Evolutionary conservation across 2,329 filamentous ascomycete species (phyloP).

Genomic region (Fusarium sp.): DNA sequence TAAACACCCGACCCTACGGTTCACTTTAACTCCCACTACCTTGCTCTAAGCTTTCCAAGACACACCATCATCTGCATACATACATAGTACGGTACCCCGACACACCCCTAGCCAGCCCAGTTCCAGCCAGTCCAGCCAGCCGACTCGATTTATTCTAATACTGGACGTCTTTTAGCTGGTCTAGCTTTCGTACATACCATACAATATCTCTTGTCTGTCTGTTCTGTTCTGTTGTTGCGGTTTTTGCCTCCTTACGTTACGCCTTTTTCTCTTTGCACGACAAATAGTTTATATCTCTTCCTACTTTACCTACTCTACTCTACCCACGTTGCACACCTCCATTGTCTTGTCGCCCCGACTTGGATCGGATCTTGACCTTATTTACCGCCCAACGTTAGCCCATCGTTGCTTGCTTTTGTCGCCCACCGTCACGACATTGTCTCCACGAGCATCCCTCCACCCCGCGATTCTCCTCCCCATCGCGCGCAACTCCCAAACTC

Average conservation of each 20-base stretch:
- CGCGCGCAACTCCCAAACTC: conserved; percentile 20
- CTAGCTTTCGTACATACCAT: conserved; percentile 31
- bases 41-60: conserved; percentile 13
- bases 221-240: conserved; percentile 1
- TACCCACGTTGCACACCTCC: neutral
- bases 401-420: conserved; percentile 37
- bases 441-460: conserved; percentile 34
- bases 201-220: neutral
- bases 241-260: conserved; percentile 12
- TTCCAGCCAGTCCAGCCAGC: neutral
- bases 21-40: conserved; percentile 39
- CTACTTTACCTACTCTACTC: neutral
- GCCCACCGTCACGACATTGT: conserved; percentile 24
- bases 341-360: conserved; percentile 6
- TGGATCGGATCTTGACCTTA: conserved; percentile 2
- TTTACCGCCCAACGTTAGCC: conserved; percentile 9
- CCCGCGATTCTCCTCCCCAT: conserved; percentile 29
- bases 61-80: neutral
- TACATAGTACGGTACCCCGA: conserved; percentile 7
- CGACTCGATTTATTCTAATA: conserved; percentile 21
- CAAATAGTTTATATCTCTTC: neutral
- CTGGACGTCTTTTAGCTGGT: conserved; percentile 21
- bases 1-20: conserved; percentile 38
- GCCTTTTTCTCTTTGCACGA: neutral
- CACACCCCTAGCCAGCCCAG: conserved; percentile 12